A percentile compares a stretch with the other conserved stretches of the same genome.
phyloP scores from a whole-genome alignment of 495 filamentous ascomycete species.

The Penicilliopsis zonata region DNA sequence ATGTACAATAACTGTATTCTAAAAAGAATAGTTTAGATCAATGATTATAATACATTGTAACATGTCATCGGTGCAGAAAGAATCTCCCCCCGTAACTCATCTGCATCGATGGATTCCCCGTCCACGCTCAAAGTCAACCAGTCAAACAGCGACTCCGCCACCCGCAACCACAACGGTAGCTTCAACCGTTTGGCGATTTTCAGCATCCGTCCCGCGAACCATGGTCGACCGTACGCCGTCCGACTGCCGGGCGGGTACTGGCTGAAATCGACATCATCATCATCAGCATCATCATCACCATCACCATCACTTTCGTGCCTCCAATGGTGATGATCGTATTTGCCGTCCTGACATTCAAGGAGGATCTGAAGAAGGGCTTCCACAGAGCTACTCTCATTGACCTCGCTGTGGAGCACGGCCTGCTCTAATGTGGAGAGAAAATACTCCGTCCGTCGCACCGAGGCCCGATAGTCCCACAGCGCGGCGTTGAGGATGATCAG shows the following conservation, averaged over 20 bases:
- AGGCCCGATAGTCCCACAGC: slow-evolving; percentile 29
- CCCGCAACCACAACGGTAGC: slow-evolving; percentile 16
- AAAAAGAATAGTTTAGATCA: too few species aligned
- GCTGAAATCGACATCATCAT: slow-evolving; percentile 12
- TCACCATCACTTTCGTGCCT: not conserved
- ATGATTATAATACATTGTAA: too few species aligned
- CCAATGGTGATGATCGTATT: too few species aligned
- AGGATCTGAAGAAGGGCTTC: slow-evolving; percentile 29
- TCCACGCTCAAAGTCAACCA: slow-evolving; percentile 23
- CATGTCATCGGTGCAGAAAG: slow-evolving; percentile 22
- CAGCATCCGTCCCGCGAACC: slow-evolving; percentile 30
- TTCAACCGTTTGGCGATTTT: slow-evolving; percentile 29
- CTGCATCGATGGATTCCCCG: too few species aligned
- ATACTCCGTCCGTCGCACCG: slow-evolving; percentile 9
- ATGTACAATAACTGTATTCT: too few species aligned
- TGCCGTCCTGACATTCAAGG: slow-evolving; percentile 23
- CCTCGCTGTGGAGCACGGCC: slow-evolving; percentile 21
- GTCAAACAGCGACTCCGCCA: slow-evolving; percentile 21
- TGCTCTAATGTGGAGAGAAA: slow-evolving; percentile 22
- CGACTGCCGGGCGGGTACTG: slow-evolving; percentile 17
- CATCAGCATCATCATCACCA: not conserved
- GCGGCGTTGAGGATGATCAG: slow-evolving; percentile 27
- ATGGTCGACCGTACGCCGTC: slow-evolving; percentile 21
- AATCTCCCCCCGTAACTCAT: slow-evolving; percentile 25
- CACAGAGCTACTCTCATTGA: slow-evolving; percentile 22